Evolutionary conservation across 1,284 basidiomycete species (phyloP).

Genomic region (Moniliella sp.): DNA sequence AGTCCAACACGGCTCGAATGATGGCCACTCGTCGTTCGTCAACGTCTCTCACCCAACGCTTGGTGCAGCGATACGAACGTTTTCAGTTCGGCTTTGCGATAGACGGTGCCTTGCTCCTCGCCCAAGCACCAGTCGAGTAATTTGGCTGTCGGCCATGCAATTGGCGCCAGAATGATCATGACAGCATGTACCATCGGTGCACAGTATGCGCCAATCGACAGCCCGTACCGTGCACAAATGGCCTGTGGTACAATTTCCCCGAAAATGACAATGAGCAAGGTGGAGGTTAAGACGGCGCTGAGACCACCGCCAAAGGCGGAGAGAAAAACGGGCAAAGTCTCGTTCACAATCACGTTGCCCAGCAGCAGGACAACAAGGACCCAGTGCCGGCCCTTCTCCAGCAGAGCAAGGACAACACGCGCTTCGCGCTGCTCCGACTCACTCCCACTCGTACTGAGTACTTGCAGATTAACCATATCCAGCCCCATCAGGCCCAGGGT

Average conservation of each 20-base stretch:
- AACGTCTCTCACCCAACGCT: conserved; percentile 55
- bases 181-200: conserved; percentile 44
- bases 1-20: conserved; percentile 31
- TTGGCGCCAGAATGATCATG: conserved; percentile 36
- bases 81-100: conserved; percentile 46
- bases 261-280: conserved; percentile 37
- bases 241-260: conserved; percentile 36
- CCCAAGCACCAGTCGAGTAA: conserved; percentile 37
- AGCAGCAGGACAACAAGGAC: conserved; percentile 63
- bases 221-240: conserved; percentile 62
- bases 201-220: conserved; percentile 74
- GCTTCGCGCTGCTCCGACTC: conserved; percentile 39
- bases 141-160: conserved; percentile 36
- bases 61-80: conserved; percentile 58
- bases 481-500: conserved; percentile 84
- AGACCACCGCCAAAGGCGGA: conserved; percentile 23
- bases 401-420: conserved; percentile 41
- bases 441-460: conserved; percentile 57
- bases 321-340: conserved; percentile 35
- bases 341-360: conserved; percentile 60
- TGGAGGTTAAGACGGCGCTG: conserved; percentile 23
- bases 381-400: conserved; percentile 71
- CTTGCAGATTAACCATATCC: conserved; percentile 72
- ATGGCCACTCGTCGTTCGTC: conserved; percentile 63
- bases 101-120: conserved; percentile 36